phyloP scores from a whole-genome alignment of 306 rosid species.

The Dalbergia cochinchinensis region DNA sequence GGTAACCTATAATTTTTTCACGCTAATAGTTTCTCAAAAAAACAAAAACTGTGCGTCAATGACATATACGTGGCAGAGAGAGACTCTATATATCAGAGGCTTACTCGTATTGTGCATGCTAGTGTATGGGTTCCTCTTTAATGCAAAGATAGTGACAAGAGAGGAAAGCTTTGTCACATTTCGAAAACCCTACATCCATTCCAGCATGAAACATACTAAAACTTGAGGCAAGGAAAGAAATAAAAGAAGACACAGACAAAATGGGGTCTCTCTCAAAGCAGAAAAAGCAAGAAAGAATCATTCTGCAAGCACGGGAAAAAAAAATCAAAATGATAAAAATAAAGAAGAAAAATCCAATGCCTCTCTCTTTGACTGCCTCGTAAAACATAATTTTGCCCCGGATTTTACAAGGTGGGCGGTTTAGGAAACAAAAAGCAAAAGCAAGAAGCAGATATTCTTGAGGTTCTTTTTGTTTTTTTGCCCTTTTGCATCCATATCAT shows the following conservation, averaged over 20 bases:
- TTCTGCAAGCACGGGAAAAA: slow-evolving; percentile 1
- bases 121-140: slow-evolving; percentile 32
- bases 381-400: slow-evolving; percentile 58
- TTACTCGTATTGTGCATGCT: slow-evolving; percentile 36
- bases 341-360: slow-evolving; percentile 37
- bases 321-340: slow-evolving; percentile 13
- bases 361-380: slow-evolving; percentile 83
- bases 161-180: slow-evolving; percentile 72
- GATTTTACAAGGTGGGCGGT: slow-evolving; percentile 54
- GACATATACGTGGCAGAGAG: background rate
- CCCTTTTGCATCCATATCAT: slow-evolving; percentile 4
- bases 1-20: no score
- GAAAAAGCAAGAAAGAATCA: slow-evolving; percentile 59
- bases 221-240: slow-evolving; percentile 35
- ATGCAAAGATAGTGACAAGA: slow-evolving; percentile 65
- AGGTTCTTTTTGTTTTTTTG: slow-evolving; percentile 50
- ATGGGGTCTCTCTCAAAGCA: slow-evolving; percentile 65
- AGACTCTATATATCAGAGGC: slow-evolving; percentile 49
- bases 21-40: no score
- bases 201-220: slow-evolving; percentile 43
- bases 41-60: background rate
- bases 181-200: slow-evolving; percentile 60
- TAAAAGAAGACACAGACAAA: slow-evolving; percentile 34
- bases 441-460: slow-evolving; percentile 69
- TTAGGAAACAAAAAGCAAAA: slow-evolving; percentile 78